Conservation (phyloP, 75 land plant species). For the Cryptomeria japonica region DNA sequence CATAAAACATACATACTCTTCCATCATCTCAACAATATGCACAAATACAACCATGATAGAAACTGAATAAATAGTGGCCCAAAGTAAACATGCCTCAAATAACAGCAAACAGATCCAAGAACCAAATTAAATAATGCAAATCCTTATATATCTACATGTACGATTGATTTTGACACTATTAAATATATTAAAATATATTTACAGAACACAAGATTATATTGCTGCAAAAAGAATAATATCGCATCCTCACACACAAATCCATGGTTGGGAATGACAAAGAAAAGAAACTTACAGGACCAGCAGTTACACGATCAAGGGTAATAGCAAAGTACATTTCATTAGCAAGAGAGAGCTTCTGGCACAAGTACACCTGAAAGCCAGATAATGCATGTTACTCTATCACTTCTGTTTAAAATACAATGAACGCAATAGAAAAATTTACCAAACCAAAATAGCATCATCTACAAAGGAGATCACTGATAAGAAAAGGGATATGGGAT, state of each 20-base stretch:
- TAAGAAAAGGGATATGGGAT: neutral
- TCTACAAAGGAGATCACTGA: neutral
- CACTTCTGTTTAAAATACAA: neutral
- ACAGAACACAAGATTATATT: neutral
- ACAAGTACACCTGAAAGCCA: constrained; percentile 82
- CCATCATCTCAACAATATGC: neutral
- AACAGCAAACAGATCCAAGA: neutral
- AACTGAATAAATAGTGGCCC: neutral
- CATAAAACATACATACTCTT: neutral
- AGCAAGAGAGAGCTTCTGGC: constrained; percentile 83
- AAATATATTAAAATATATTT: neutral
- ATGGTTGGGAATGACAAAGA: neutral
- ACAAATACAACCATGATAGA: neutral
- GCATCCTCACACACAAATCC: neutral
- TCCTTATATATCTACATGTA: neutral
- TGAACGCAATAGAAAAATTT: neutral
- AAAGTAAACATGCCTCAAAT: neutral
- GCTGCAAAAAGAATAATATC: neutral
- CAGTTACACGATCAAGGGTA: constrained; percentile 89
- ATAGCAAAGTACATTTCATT: constrained; percentile 99
- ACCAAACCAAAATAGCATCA: neutral
- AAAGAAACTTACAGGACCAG: constrained; percentile 85
- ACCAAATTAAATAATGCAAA: neutral
- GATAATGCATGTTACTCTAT: neutral
- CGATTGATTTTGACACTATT: neutral